A percentile compares a stretch with the other conserved stretches of the same genome.
Conservation (phyloP, 257 asterid species). For the Euphrasia confusa region DNA sequence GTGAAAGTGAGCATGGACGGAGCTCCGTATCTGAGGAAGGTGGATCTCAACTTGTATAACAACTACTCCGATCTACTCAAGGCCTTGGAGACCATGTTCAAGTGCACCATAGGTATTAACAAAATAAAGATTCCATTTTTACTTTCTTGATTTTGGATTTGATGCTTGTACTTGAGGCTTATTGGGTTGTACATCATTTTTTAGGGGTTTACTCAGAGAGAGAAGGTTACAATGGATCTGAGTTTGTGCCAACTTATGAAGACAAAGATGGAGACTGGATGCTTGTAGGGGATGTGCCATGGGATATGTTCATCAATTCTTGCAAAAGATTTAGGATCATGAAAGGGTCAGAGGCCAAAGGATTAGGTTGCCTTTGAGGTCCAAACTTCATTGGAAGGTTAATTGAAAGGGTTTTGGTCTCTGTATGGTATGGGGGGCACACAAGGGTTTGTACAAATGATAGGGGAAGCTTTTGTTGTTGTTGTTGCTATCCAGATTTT, state of each 20-base stretch:
- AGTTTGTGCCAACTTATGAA: slow-evolving; percentile 54
- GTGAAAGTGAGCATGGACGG: slow-evolving; percentile 74
- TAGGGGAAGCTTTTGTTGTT: background rate
- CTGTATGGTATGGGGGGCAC: background rate
- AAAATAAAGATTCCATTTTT: background rate
- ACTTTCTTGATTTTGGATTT: background rate
- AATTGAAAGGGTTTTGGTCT: background rate
- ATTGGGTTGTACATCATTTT: background rate
- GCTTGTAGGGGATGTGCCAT: slow-evolving; percentile 89
- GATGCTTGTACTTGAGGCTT: background rate
- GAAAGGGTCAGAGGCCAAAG: slow-evolving; percentile 73
- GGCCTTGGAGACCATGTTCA: slow-evolving; percentile 56
- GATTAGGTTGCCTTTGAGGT: slow-evolving; percentile 35
- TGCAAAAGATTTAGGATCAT: slow-evolving; percentile 78
- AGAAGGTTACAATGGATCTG: slow-evolving; percentile 56
- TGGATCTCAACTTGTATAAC: slow-evolving; percentile 43
- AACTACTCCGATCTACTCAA: slow-evolving; percentile 47
- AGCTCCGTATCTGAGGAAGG: slow-evolving; percentile 59
- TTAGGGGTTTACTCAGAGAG: slow-evolving; percentile 55
- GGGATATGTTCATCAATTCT: slow-evolving; percentile 75
- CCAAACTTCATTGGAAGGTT: background rate
- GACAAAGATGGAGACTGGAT: slow-evolving; percentile 64
- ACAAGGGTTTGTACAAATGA: slow-evolving; percentile 7
- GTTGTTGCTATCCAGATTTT: background rate
- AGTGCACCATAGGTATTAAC: slow-evolving; percentile 40